Evolutionary conservation across 768 basidiomycete species (phyloP).

Genomic region (Inosperma sp.): DNA sequence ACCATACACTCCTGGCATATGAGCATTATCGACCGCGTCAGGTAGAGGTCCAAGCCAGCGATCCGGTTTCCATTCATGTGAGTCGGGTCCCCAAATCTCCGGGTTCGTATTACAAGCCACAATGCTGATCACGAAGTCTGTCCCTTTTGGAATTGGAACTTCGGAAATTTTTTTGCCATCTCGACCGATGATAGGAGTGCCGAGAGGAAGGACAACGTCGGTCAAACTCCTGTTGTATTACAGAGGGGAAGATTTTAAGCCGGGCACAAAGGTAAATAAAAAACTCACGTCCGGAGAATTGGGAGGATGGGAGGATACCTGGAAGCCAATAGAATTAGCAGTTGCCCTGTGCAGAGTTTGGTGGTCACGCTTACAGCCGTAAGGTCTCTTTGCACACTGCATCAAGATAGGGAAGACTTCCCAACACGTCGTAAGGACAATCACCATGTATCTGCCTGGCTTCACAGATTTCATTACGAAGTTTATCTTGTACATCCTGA

Average conservation of each 20-base stretch:
- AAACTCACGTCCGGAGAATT: conserved; percentile 17
- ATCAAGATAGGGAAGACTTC: conserved; percentile 35
- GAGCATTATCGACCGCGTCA: conserved; percentile 6
- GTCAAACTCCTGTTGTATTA: conserved; percentile 23
- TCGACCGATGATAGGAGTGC: conserved; percentile 30
- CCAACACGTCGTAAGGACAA: conserved; percentile 35
- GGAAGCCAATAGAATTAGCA: background rate
- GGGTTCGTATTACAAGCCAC: conserved; percentile 33
- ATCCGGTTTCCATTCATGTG: conserved; percentile 43
- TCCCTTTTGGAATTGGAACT: conserved; percentile 36
- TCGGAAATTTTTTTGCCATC: conserved; percentile 36
- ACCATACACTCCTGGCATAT: conserved; percentile 19
- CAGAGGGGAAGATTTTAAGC: conserved; percentile 6
- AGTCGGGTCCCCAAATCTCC: conserved; percentile 41
- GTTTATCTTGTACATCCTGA: conserved; percentile 34
- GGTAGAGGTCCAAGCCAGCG: conserved; percentile 34
- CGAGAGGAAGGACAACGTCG: conserved; percentile 28
- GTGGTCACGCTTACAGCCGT: conserved; percentile 33
- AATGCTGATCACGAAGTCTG: conserved; percentile 35
- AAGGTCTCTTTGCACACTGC: conserved; percentile 39
- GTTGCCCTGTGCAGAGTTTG: too few species aligned
- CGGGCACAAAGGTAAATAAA: background rate
- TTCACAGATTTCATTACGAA: conserved; percentile 32
- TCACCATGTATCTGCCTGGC: conserved; percentile 25
- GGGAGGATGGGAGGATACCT: conserved; percentile 23